Base-by-base conservation (phyloP, 2,329 filamentous ascomycete species). In the Cadophora luteo-olivacea region DNA sequence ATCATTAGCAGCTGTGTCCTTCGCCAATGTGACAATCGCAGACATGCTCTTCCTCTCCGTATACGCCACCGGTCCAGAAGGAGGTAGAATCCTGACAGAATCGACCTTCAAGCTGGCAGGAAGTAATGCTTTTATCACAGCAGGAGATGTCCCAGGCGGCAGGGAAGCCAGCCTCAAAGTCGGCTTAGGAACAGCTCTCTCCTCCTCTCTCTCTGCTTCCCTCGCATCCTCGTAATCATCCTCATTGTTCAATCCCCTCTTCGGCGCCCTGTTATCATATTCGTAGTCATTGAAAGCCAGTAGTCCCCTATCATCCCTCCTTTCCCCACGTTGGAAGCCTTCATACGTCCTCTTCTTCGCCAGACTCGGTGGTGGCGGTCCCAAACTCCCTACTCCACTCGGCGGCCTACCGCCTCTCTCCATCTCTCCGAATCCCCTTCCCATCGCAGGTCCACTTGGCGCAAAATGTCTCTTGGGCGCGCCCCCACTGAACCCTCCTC, bases 1-100 rank as follows among this genome's bases (percentile, higher is more conserved):
- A 67, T 97, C 92, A 29, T 90, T 91, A 0, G 91, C 91, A 0
- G 93, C 88, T 0, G 93, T 96, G 72, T 96, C 92, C 68, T 91
- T 89, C 1, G 91, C 89, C 36, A 97, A 81, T 0, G 91, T 94
- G 57, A 96, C 91, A 74, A 97, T 93, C 4, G 93, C 93, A 19
- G 92, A 86, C 41, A 88, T 85, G 1, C 90, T 91, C 76, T 89
- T 94, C 68, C 91, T 86, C 73, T 94, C 91, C 2, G 83, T 85
- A 14, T 80, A 80, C 48, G 79, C 77, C 19, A 80, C 82, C 1
- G 86, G 80, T 2, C 84, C 85, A 14, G 81, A 77, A 0, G 85
- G 80, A 3, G 89, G 86, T 33, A 92, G 79, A 36, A 96, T 88
- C 75, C 91, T 91, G 62, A 97, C 89, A 70, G 88, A 86, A 75